Percentiles rank a stretch among this genome's conserved stretches.
Evolutionary conservation across 306 rosid species (phyloP).

Genomic region (Pterocarpus santalinus): DNA sequence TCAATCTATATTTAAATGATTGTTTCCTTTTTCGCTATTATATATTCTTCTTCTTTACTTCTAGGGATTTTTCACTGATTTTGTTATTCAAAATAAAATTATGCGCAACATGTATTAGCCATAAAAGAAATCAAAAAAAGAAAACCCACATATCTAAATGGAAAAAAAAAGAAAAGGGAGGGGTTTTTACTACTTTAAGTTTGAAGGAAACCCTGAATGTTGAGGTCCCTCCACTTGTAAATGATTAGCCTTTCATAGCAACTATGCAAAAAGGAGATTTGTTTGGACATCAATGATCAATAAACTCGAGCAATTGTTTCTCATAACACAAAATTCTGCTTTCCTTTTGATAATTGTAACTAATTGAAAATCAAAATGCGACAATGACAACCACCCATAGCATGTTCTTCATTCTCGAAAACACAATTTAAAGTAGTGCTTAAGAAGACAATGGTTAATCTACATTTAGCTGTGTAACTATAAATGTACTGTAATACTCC

Average conservation of each 20-base stretch:
- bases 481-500: no score
- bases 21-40: constrained; percentile 70
- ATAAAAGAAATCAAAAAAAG: not conserved
- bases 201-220: no score
- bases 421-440: not conserved
- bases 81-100: constrained; percentile 59
- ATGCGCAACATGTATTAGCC: constrained; percentile 42
- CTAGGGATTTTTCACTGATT: constrained; percentile 60
- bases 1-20: constrained; percentile 56
- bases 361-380: not conserved
- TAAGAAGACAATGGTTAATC: not conserved
- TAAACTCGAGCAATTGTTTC: constrained; percentile 10
- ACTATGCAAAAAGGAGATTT: constrained; percentile 56
- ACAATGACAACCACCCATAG: not conserved
- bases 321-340: not conserved
- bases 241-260: constrained; percentile 2
- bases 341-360: constrained; percentile 1
- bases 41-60: constrained; percentile 65
- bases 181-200: no score
- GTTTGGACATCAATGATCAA: constrained; percentile 47
- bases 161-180: not conserved
- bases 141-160: not conserved
- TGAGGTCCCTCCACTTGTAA: constrained; percentile 22
- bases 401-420: not conserved
- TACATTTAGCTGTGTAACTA: no score